phyloP scores from a whole-genome alignment of 805 yeast species.

The Helenozyma rhizophorensis region DNA sequence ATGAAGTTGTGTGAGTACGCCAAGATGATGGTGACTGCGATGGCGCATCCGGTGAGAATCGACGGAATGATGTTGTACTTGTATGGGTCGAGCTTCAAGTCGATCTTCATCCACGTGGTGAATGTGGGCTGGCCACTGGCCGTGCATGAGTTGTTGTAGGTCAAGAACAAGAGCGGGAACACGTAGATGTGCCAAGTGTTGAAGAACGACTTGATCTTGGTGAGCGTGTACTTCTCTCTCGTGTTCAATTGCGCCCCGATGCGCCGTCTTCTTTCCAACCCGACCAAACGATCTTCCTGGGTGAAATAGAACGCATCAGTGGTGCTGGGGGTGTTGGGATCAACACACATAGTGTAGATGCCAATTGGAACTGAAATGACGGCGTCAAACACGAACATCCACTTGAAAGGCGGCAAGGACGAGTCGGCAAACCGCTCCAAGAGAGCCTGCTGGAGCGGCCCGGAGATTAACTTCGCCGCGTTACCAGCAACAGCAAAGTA shows the following conservation, averaged over 20 bases:
- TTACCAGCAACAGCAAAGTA: constrained; percentile 27
- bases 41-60: constrained; percentile 33
- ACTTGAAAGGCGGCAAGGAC: constrained; percentile 26
- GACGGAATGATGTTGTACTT: constrained; percentile 42
- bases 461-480: constrained; percentile 27
- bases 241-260: constrained; percentile 35
- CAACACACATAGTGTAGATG: constrained; percentile 27
- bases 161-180: constrained; percentile 38
- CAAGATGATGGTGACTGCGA: constrained; percentile 30
- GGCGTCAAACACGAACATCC: constrained; percentile 33
- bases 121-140: constrained; percentile 37
- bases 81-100: constrained; percentile 25
- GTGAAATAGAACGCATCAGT: constrained; percentile 29
- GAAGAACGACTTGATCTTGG: constrained; percentile 38
- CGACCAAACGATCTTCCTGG: constrained; percentile 31
- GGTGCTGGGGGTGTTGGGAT: constrained; percentile 33
- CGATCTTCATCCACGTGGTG: constrained; percentile 41
- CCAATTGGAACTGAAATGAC: constrained; percentile 31
- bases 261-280: constrained; percentile 37
- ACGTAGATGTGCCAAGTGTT: constrained; percentile 47
- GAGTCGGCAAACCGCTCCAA: constrained; percentile 20
- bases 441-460: constrained; percentile 30
- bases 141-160: constrained; percentile 34
- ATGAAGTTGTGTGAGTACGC: constrained; percentile 35
- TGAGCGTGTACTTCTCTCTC: constrained; percentile 36